Evolutionary conservation across 2,329 filamentous ascomycete genomes (phyloP), one percentile per base, ranked within the genome.

Genomic region (Talaromyces amestolkiae): DNA sequence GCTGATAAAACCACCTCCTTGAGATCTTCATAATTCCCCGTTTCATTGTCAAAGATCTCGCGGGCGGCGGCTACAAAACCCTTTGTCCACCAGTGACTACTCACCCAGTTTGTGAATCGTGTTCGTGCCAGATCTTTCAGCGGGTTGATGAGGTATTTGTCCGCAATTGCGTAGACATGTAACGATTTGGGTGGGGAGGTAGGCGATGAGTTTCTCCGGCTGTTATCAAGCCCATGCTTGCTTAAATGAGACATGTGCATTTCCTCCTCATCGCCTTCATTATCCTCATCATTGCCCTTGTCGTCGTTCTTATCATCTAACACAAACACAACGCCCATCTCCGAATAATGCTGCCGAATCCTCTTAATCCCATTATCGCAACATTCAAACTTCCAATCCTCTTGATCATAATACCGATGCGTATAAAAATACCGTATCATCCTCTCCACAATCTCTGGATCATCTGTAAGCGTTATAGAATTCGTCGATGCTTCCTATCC

Each of bases 11-110:
- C 49, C 4, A 65, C 59, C 11, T 66, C 61, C 15, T 65, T 66
- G 37, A 68, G 66, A 31, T 67, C 65, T 11, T 43, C 58, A n/a
- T 68, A 68, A 27, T 68, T 68, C 22, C 66, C 66, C 37, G 65
- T 68, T 59, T 68, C 65, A 51, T 63, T 64, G 17, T 67, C 65
- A n/a, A 67, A 68, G 24, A 68, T 68, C 8, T 68, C 65, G 27
- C 63, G 58, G 5, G 66, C 65, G 22, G 63, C 49, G 17, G 61
- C n/a, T 6, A 67, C 54, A 27, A 68, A 68, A 7, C 63, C 45
- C 1, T 9, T 37, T 10, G 58, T 63, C 31, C 51, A 65, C 65
- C 65, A 68, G 33, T 68, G 65, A n/a, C 54, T 39, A 13, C 43
- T 39, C 10, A 53, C 63, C 67, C 67, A 68, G 22, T 58, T 49